These are phyloP conservation scores for Arthroderma uncinatum DNA, from an alignment of 2,329 filamentous ascomycete species.

Conservation along the genomic window DNA sequence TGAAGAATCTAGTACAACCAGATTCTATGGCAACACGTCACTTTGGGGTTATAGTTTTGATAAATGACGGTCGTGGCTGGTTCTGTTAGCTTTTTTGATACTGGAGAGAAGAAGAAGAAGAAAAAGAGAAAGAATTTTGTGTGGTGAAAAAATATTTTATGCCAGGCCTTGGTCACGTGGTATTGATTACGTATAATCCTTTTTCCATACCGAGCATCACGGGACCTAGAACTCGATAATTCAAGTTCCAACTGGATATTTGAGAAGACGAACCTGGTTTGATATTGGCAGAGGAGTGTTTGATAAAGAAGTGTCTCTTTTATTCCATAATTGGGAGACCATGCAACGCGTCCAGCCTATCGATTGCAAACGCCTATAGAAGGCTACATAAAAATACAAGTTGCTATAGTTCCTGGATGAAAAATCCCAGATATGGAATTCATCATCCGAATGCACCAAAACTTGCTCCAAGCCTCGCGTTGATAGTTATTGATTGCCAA, in stretches of 20 bases:
- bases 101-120: slow-evolving; percentile 35
- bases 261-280: no score
- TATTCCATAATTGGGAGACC: neutral
- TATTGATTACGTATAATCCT: neutral
- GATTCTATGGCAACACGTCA: slow-evolving; percentile 58
- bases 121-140: slow-evolving; percentile 16
- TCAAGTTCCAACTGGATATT: no score
- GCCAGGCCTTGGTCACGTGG: slow-evolving; percentile 26
- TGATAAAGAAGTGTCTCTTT: neutral
- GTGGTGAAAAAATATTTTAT: slow-evolving; percentile 11
- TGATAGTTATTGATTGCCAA: neutral
- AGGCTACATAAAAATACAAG: neutral
- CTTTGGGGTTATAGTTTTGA: slow-evolving; percentile 40
- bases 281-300: no score
- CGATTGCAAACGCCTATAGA: neutral
- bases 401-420: neutral
- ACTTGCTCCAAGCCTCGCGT: neutral
- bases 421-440: neutral
- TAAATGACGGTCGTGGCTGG: slow-evolving; percentile 59
- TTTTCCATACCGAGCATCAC: neutral
- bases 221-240: no score
- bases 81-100: slow-evolving; percentile 43
- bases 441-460: neutral
- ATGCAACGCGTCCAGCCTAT: neutral
- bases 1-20: slow-evolving; percentile 36